Percentiles rank a stretch among this genome's conserved stretches.
Evolutionary conservation across 2,329 filamentous ascomycete genomes (phyloP).

Genomic region (Myriosclerotinia scirpicola): DNA sequence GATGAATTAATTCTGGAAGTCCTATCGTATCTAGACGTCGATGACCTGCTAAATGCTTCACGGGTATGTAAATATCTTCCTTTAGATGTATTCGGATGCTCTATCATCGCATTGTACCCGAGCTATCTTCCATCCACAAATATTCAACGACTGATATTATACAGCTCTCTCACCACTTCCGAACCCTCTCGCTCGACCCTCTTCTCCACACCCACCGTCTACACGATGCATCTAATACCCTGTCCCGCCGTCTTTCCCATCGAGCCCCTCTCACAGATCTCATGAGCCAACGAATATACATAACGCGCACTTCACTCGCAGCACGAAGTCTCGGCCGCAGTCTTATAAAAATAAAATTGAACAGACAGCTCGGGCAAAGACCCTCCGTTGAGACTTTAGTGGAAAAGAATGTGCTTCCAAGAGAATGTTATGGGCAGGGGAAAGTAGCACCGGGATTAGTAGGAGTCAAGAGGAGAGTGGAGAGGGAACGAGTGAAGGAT

Average conservation of each 20-base stretch:
- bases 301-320: slow-evolving; percentile 64
- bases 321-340: slow-evolving; percentile 63
- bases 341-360: slow-evolving; percentile 63
- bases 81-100: neutral
- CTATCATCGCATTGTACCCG: no score
- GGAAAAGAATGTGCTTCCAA: slow-evolving; percentile 62
- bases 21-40: slow-evolving; percentile 47
- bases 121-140: neutral
- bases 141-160: neutral
- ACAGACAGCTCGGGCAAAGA: slow-evolving; percentile 58
- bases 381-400: slow-evolving; percentile 62
- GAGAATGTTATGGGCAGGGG: slow-evolving; percentile 55
- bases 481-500: slow-evolving; percentile 68
- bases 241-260: slow-evolving; percentile 57
- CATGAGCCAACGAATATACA: slow-evolving; percentile 63
- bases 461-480: slow-evolving; percentile 61
- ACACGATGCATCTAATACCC: slow-evolving; percentile 53
- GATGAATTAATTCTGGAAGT: slow-evolving; percentile 47
- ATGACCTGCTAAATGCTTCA: slow-evolving; percentile 40
- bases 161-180: slow-evolving; percentile 53
- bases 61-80: neutral
- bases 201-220: slow-evolving; percentile 64
- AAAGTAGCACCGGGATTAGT: slow-evolving; percentile 58
- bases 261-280: slow-evolving; percentile 62
- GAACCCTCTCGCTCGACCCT: slow-evolving; percentile 62